These are phyloP conservation scores for Melaleuca alternifolia DNA, from an alignment of 345 rosid species.

Conservation along the genomic window DNA sequence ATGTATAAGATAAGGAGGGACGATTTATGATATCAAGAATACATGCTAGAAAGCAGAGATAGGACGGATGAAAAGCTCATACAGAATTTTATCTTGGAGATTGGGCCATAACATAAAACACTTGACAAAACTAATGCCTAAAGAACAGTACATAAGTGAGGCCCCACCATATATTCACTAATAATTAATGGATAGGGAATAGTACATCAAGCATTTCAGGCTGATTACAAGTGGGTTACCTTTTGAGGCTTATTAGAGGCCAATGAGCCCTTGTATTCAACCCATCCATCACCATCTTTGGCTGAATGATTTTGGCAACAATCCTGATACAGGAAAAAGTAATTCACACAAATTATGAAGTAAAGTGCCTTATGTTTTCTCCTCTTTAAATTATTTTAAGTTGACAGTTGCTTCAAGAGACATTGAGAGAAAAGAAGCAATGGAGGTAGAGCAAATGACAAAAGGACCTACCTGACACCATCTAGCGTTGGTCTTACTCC, in stretches of 20 bases:
- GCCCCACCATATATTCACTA: not conserved
- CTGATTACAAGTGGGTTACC: slow-evolving; percentile 18
- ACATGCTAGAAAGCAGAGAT: not conserved
- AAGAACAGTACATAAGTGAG: not conserved
- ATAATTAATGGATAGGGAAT: not conserved
- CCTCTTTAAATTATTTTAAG: not conserved
- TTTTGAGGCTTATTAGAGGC: slow-evolving; percentile 68
- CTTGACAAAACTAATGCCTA: not conserved
- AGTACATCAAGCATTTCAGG: not conserved
- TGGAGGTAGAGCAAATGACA: not conserved
- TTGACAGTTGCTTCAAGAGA: not conserved
- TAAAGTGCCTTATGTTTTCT: not conserved
- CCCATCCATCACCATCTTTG: slow-evolving; percentile 99
- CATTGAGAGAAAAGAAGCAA: not conserved
- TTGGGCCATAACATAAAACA: not conserved
- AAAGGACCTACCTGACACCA: slow-evolving; percentile 80
- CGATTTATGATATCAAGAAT: not conserved
- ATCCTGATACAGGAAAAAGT: slow-evolving; percentile 41
- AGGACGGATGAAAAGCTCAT: not conserved
- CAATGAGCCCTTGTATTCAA: slow-evolving; percentile 89
- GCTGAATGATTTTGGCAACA: slow-evolving; percentile 97
- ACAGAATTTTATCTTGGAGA: not conserved
- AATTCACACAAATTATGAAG: not conserved
- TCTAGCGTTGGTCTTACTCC: slow-evolving; percentile 80
- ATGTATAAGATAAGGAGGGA: not conserved